phyloP scores from a whole-genome alignment of 2,329 filamentous ascomycete species.

The Chrysoporthe deuterocubensis region DNA sequence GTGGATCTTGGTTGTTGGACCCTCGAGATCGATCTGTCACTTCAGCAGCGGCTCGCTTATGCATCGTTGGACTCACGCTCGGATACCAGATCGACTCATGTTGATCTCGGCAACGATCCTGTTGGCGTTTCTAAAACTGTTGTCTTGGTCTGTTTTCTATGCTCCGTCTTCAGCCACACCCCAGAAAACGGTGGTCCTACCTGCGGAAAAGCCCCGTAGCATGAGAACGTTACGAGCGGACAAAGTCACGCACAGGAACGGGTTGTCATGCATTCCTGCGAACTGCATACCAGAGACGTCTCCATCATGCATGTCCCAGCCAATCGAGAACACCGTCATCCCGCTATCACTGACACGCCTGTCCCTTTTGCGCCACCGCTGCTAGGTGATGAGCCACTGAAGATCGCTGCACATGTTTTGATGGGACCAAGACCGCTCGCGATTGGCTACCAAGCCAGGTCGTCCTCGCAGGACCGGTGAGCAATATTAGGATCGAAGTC shows the following conservation, averaged over 20 bases:
- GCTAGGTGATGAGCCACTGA: neutral
- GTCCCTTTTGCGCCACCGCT: conserved; percentile 2
- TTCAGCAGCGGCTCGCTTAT: neutral
- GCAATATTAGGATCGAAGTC: neutral
- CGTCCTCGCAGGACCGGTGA: neutral
- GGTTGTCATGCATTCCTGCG: neutral
- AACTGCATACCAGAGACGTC: neutral
- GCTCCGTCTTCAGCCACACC: neutral
- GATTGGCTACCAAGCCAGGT: neutral
- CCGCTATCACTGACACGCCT: neutral
- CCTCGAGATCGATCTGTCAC: conserved; percentile 1
- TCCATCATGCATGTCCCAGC: neutral
- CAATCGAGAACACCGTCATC: neutral
- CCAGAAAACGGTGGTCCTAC: neutral
- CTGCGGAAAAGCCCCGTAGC: neutral
- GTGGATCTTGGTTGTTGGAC: neutral
- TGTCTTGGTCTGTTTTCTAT: neutral
- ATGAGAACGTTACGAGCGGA: too few species aligned
- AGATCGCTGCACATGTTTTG: neutral
- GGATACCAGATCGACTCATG: neutral
- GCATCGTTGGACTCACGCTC: neutral
- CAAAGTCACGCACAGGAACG: neutral
- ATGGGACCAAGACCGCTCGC: neutral
- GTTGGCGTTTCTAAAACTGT: neutral
- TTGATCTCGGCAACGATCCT: neutral